phyloP scores from a whole-genome alignment of 2,329 filamentous ascomycete species.

The Microsporum canis region DNA sequence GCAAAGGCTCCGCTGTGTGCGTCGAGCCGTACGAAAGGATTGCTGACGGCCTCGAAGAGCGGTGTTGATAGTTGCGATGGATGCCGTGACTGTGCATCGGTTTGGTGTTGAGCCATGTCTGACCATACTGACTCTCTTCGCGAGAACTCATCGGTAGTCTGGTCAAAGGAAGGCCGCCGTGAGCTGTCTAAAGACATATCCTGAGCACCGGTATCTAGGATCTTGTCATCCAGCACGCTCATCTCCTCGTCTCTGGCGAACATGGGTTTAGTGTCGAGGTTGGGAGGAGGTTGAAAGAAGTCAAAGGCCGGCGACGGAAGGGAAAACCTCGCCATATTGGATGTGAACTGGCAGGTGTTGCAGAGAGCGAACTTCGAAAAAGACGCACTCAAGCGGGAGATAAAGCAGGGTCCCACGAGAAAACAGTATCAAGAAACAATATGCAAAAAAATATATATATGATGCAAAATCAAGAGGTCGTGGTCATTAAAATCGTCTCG shows the following conservation, averaged over 20 bases:
- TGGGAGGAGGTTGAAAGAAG: constrained; percentile 35
- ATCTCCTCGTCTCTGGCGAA: constrained; percentile 42
- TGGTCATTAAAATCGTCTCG: constrained; percentile 1
- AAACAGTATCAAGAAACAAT: neutral
- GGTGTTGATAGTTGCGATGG: constrained; percentile 35
- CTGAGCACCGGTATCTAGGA: constrained; percentile 39
- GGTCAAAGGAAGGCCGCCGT: constrained; percentile 37
- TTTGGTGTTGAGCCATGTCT: constrained; percentile 34
- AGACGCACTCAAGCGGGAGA: constrained; percentile 5
- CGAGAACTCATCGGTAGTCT: constrained; percentile 40
- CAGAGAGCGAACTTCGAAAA: constrained; percentile 14
- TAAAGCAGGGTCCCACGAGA: neutral
- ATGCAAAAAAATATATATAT: neutral
- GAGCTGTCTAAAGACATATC: constrained; percentile 38
- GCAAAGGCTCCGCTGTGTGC: constrained; percentile 32
- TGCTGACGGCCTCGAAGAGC: constrained; percentile 37
- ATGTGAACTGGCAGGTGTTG: constrained; percentile 14
- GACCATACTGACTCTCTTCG: constrained; percentile 43
- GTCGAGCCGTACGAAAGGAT: constrained; percentile 40
- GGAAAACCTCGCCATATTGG: constrained; percentile 35
- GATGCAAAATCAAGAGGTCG: neutral
- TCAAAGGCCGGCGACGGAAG: constrained; percentile 31
- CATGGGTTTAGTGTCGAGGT: constrained; percentile 32
- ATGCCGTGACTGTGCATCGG: constrained; percentile 32
- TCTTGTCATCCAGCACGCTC: constrained; percentile 40